Conservation (phyloP, 352 stramenopile genomes). For the Phytophthora cryptogea region DNA sequence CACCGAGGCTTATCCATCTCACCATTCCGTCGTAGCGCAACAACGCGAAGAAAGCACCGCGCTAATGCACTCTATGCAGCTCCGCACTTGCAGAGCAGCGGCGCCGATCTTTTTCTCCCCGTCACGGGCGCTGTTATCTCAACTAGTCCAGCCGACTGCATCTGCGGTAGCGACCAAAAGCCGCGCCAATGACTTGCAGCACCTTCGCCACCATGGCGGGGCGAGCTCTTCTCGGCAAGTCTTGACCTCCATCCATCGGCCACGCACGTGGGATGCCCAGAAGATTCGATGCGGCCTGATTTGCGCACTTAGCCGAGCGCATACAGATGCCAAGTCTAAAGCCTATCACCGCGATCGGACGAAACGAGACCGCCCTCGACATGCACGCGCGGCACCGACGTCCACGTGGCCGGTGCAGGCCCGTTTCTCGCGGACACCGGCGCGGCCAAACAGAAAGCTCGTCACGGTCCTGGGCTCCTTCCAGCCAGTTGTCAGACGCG, state of each 20-base stretch:
- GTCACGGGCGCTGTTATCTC: conserved; percentile 9
- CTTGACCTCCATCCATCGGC: neutral
- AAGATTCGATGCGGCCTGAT: conserved; percentile 32
- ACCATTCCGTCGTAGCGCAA: conserved; percentile 9
- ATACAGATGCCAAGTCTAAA: conserved; percentile 16
- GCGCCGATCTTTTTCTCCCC: conserved; percentile 28
- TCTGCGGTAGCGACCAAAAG: neutral
- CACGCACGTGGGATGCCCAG: conserved; percentile 5
- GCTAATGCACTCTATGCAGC: conserved; percentile 29
- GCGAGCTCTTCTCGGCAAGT: neutral
- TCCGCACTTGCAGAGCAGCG: conserved; percentile 23
- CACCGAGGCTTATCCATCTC: conserved; percentile 2
- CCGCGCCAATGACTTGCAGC: neutral
- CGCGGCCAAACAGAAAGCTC: conserved; percentile 19
- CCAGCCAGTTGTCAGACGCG: conserved; percentile 12
- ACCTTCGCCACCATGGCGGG: neutral
- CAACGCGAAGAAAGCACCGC: conserved; percentile 18
- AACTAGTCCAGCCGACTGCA: conserved; percentile 14
- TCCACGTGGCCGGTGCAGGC: conserved; percentile 5
- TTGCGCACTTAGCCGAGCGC: conserved; percentile 17
- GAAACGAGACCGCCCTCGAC: neutral
- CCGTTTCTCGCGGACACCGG: conserved; percentile 18
- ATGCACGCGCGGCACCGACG: neutral
- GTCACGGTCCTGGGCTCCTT: conserved; percentile 13
- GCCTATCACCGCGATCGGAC: conserved; percentile 5